Percentiles rank a stretch among this genome's conserved stretches.
These are phyloP conservation scores for Rutstroemia sp. DNA, from an alignment of 2,329 filamentous ascomycete species.

Conservation along the genomic window DNA sequence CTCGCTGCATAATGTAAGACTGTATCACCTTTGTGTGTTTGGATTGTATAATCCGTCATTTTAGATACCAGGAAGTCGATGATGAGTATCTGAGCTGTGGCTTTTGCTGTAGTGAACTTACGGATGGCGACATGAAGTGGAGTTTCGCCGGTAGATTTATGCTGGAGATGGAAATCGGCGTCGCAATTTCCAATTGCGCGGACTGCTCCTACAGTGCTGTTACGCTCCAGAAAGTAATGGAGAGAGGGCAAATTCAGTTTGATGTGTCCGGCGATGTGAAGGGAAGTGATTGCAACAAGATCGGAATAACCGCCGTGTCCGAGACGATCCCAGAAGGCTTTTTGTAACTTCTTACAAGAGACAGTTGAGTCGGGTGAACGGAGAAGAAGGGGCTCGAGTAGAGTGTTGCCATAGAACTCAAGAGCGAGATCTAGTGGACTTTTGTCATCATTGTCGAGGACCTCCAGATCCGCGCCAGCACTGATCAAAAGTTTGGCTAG, in stretches of 20 bases:
- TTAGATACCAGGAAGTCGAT: neutral
- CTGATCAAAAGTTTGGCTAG: neutral
- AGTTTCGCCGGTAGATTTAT: neutral
- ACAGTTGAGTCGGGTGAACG: neutral
- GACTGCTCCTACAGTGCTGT: neutral
- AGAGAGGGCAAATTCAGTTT: neutral
- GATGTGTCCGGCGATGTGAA: neutral
- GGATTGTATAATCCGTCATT: neutral
- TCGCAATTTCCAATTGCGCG: neutral
- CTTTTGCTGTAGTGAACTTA: neutral
- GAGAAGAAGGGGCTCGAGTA: neutral
- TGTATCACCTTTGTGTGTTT: neutral
- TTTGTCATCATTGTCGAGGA: neutral
- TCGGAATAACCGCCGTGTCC: neutral
- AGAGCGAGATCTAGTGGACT: neutral
- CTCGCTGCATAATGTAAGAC: neutral
- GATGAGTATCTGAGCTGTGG: neutral
- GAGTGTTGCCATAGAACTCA: no score
- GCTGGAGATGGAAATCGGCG: neutral
- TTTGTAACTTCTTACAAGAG: neutral
- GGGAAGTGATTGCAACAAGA: no score
- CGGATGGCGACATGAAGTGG: conserved; percentile 2
- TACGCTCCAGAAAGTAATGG: neutral
- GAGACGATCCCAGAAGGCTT: neutral
- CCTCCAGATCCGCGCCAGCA: neutral